Base-by-base conservation (phyloP, 2,329 filamentous ascomycete genomes). In the Chrysoporthe cubensis region DNA sequence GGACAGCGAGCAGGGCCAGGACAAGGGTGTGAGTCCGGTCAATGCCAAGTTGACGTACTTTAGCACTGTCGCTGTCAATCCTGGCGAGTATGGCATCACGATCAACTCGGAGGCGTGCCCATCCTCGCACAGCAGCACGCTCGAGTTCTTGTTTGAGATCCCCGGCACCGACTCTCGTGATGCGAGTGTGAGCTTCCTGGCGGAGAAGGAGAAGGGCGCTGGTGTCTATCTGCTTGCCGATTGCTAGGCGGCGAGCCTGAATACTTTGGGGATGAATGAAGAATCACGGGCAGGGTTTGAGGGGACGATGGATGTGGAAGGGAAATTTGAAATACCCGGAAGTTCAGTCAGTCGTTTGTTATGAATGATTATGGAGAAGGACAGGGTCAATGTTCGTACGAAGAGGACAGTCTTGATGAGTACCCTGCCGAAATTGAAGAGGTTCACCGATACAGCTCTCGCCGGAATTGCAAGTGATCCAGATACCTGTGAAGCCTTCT, bases 61-160 rank as follows among this genome's bases (percentile, higher is more conserved):
- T 65, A 52, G 68, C 37, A 70, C 68, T 21, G 62, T 66, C 32
- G 52, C 54, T 46, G 68, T 70, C 59, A 60, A 61, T 44, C 68
- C 68, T 2, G 68, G 68, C 34, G 68, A 70, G 32, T 70, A 68
- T 21, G 68, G 68, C 14, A 40, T 68, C 21, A 70, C 68, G 18
- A 46, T 70, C 62, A 70, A 70, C 66, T 70, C 68, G 11, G 42
- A 50, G 42, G 68, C 66, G 13, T 70, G 68, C 34, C 68, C 68
- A 2, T 42, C 57, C 46, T 50, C 64, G 5, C n/a, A 21, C 3
- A 46, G 8, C 54, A 57, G 63, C 7, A 63, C 62, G 14, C 62
- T 70, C 32, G 62, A 63, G 8, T 70, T 68, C 26, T 37, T 70
- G 13, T 68, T 70, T 48, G 68, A 70, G 68, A 61, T 70, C 43